Evolutionary conservation across 2,329 filamentous ascomycete species (phyloP), one percentile per base, ranked within the genome.

Genomic region (Fusarium siculi): DNA sequence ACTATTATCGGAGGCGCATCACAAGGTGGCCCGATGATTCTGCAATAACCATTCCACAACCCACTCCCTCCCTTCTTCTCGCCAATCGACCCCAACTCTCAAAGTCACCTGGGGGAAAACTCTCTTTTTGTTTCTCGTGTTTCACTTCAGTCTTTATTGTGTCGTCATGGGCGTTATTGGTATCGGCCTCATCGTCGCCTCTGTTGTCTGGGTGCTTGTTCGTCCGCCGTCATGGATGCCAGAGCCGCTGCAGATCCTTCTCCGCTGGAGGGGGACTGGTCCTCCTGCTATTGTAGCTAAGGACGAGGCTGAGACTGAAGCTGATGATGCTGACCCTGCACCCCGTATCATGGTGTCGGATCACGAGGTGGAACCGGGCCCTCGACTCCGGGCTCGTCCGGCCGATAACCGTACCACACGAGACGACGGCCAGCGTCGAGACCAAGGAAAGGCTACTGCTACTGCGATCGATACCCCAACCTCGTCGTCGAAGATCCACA

Each of bases 111-210:
- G 59, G 63, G 63, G 63, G 37, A 30, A 57, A 43, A 43, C 37
- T 58, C 55, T 61, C 50, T 42, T 64, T 65, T 49, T 55, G 12
- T 57, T 58, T 66, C 34, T 50, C 25, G 46, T 46, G 56, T 65
- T 52, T 53, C 42, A 59, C 28, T 49, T 44, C 47, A 50, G 50
- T 57, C 47, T 46, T 21, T 43, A 9, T 19, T 67, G 62, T 67
- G 44, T 72, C 59, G 54, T 58, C 59, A 91, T 91, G 89, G 87
- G 84, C 71, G 79, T 90, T 76, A 76, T 92, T 70, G 90, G 88
- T 72, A 81, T 91, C 71, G 90, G 90, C n/a, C 83, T 92, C 71
- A 84, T 92, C 76, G 79, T 92, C 72, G 90, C 87, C 47, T 90
- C 90, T 2, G 81, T 91, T 62, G 85, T 91, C 50, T 88, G 87